Evolutionary conservation across 139 green algal species (phyloP), one percentile per base, ranked within the genome.

Genomic region (Bryopsis sp.): DNA sequence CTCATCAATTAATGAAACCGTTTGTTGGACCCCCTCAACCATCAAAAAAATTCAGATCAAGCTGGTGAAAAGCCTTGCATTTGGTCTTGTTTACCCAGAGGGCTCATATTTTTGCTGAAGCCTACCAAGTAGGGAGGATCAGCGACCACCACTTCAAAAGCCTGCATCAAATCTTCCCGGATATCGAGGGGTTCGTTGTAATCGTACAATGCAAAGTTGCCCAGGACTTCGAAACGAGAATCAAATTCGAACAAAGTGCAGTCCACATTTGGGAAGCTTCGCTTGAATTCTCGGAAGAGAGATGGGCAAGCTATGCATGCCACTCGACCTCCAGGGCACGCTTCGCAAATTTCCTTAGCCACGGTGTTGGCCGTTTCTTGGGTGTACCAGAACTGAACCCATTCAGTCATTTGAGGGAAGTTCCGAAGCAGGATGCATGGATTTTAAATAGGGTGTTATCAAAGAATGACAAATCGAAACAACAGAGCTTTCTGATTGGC

Each of bases 351-450:
- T 48, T 74, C 78, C n/a, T 47, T 54, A 15, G 66, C 78, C 1
- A 84, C 62, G 3, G n/a, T 47, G 4, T 54, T 37, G 1, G 68
- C 64, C 6, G 76, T 84, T 19, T 66, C 67, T 0, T 68, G 46
- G 26, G 73, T 73, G 72, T 83, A 84, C 78, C 78, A 84, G 36
- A 84, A 84, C 77, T 83, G 77, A 39, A 68, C 19, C 11, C n/a
- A n/a, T n/a, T n/a, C n/a, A n/a, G n/a, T 47, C 58, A 48, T 65
- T 31, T 36, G 58, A n/a, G 4, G 58, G 6, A 3, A 39, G n/a
- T 31, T 36, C 29, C 34, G 58, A 57, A 2, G 28, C 6, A 70
- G 24, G 15, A 6, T n/a, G 6, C 5, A 8, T 5, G n/a, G n/a
- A n/a, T n/a, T n/a, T n/a, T n/a, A n/a, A n/a, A n/a, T n/a, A n/a